Conservation (phyloP, 2,329 filamentous ascomycete genomes). For the Malbranchea zuffiana region DNA sequence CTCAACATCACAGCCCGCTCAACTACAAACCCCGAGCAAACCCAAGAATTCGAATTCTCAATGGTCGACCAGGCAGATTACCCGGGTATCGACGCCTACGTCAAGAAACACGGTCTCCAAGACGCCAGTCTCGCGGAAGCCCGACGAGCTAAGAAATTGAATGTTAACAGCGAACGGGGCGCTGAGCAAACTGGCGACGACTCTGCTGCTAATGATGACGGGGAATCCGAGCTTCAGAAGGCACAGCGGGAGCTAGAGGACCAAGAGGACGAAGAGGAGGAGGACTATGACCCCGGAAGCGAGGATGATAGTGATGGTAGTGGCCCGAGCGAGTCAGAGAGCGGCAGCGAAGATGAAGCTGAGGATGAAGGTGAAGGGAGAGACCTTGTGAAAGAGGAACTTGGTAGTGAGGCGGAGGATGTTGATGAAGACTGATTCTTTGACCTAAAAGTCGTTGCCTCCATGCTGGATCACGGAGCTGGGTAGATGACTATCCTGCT, state of each 20-base stretch:
- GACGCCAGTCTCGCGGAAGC: slow-evolving; percentile 53
- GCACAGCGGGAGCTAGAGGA: slow-evolving; percentile 45
- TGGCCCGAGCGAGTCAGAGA: slow-evolving; percentile 35
- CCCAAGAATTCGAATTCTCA: slow-evolving; percentile 51
- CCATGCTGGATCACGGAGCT: too few species aligned
- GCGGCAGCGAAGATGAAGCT: slow-evolving; percentile 21
- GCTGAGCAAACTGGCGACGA: too few species aligned
- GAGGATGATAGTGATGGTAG: slow-evolving; percentile 40
- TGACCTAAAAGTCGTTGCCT: too few species aligned
- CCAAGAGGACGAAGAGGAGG: slow-evolving; percentile 40
- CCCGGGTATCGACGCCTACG: slow-evolving; percentile 50
- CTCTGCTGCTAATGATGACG: slow-evolving; percentile 30
- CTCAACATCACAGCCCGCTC: slow-evolving; percentile 44
- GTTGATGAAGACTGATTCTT: slow-evolving; percentile 24
- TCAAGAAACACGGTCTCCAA: slow-evolving; percentile 50
- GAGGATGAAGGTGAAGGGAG: slow-evolving; percentile 24
- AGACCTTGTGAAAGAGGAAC: slow-evolving; percentile 32
- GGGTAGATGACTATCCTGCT: too few species aligned
- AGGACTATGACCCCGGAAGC: slow-evolving; percentile 43
- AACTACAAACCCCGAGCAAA: slow-evolving; percentile 25
- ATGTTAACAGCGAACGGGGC: slow-evolving; percentile 35
- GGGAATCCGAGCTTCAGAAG: slow-evolving; percentile 48
- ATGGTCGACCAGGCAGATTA: slow-evolving; percentile 57
- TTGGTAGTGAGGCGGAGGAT: slow-evolving; percentile 37
- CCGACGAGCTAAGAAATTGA: slow-evolving; percentile 49